Percentiles rank a stretch among this genome's conserved stretches.
These are phyloP conservation scores for Stramenopiles sp. DNA, from an alignment of 352 stramenopile species.

Conservation along the genomic window DNA sequence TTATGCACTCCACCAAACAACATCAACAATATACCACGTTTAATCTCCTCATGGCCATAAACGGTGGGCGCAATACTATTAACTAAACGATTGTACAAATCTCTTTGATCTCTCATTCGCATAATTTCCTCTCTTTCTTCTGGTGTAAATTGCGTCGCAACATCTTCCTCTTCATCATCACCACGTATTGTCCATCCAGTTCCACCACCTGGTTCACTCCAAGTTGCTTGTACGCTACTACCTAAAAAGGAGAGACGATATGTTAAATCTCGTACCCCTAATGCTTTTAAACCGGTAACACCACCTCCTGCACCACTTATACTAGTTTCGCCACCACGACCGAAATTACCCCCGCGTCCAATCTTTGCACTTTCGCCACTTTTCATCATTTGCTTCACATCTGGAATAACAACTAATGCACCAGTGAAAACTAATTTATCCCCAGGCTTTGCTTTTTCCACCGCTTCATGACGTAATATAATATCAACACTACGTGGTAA, in stretches of 20 bases:
- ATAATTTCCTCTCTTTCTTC: conserved; percentile 77
- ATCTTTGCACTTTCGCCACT: conserved; percentile 29
- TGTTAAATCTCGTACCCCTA: conserved; percentile 88
- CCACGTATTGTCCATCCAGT: conserved; percentile 44
- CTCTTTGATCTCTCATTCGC: conserved; percentile 59
- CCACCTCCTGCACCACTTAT: conserved; percentile 44
- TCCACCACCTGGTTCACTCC: background rate
- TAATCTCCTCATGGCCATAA: conserved; percentile 92
- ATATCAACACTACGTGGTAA: conserved; percentile 90
- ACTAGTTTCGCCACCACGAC: conserved; percentile 16
- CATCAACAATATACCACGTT: conserved; percentile 67
- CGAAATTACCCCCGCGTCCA: conserved; percentile 11
- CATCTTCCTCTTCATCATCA: conserved; percentile 25
- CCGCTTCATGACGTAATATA: conserved; percentile 92
- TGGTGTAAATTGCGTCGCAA: conserved; percentile 65
- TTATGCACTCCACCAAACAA: conserved; percentile 72
- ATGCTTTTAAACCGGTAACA: conserved; percentile 73
- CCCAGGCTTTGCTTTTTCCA: conserved; percentile 93
- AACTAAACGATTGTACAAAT: conserved; percentile 74
- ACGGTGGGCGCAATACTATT: conserved; percentile 88
- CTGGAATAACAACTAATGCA: conserved; percentile 79
- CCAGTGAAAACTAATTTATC: conserved; percentile 57
- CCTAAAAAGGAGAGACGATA: conserved; percentile 89
- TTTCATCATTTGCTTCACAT: conserved; percentile 41
- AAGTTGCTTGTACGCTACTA: conserved; percentile 80